Evolutionary conservation across 2,329 filamentous ascomycete genomes (phyloP), one percentile per base, ranked within the genome.

Genomic region (Talaromyces sp.): DNA sequence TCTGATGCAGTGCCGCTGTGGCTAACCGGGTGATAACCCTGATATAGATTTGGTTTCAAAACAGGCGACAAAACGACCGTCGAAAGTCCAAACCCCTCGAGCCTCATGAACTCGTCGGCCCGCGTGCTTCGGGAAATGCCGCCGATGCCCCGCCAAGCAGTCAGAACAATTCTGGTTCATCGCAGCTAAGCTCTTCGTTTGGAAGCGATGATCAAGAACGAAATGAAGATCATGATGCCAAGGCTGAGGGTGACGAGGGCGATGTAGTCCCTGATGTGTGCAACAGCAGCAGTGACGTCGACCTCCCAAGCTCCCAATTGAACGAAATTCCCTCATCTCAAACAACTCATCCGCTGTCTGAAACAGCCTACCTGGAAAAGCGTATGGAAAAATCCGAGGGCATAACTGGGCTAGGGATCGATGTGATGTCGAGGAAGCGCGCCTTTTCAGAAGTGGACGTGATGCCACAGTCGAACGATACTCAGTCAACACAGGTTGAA

Each of bases 41-140:
- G 63, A 14, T 35, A 35, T 35, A 97, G 93, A 96, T 97, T 68
- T 97, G 93, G 93, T 97, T 97, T 77, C 93, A 97, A 71, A 97
- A 97, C 71, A 86, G 92, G 70, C 85, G 93, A 65, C 93, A 97
- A 75, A 96, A 95, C 75, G 91, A 95, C 73, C 85, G 93, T 68
- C 86, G 93, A 66, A 95, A 93, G 79, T 91, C 91, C 59, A 88
- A 90, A 67, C 92, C 92, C 53, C 82, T 96, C 41, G 85, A 90
- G 29, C 85, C 88, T 10, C 87, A 92, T 73, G 91, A 94, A 72
- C 83, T 93, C 58, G 85, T 77, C 24, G 72, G 72, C 9, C 76
- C 71, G 29, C 69, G 68, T 48, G 70, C 70, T 53, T 65, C 62
- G 58, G 66, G 63, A 57, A 58, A 67, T 35, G 67, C 70, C 62